Base-by-base conservation (phyloP, 306 rosid genomes). In the Dalbergia oliveri region DNA sequence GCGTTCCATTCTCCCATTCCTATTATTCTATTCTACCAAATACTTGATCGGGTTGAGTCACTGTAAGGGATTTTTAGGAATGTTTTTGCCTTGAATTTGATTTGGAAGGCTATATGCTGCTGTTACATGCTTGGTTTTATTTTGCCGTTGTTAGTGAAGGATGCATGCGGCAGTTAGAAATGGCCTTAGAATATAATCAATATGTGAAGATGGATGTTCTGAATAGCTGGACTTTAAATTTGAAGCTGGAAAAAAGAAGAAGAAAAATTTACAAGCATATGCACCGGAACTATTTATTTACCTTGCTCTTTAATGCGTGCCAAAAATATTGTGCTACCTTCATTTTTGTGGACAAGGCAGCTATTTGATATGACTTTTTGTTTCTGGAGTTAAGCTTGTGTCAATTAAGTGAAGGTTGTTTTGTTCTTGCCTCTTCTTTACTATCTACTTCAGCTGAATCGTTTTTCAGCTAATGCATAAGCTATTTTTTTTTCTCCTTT, bases 341-440 rank as follows among this genome's bases (percentile, higher is more conserved):
- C 82, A 19, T 64, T 37, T 26, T 34, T 65, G 39, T 72, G 72
- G 66, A 56, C 47, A 67, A 8, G 68, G 33, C 15, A 63, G 61
- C 79, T 75, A n/a, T 65, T n/a, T 57, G 75, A 16, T 65, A 21
- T 64, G 75, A 16, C 44, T 69, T 72, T 53, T 61, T 75, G 14
- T 26, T 26, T 69, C 34, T 21, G 31, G 44, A 16, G 43, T 45
- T 66, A 66, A 57, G 66, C 51, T 47, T 47, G 59, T 33, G 41
- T 67, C 44, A 53, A 43, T 53, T 53, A 50, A 75, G 33, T 74
- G 37, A 33, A 35, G 57, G 60, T 21, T 69, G 75, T 37, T 51
- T 21, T 69, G 75, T 37, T 51, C 44, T 63, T 75, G 8, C 9
- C 26, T 14, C 63, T 66, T 33, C 11, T 53, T 68, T 73, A 11